Percentiles rank a stretch among this genome's conserved stretches.
These are phyloP conservation scores for Paraleonurus japonicus DNA, from an alignment of 257 asterid genomes.

Conservation along the genomic window DNA sequence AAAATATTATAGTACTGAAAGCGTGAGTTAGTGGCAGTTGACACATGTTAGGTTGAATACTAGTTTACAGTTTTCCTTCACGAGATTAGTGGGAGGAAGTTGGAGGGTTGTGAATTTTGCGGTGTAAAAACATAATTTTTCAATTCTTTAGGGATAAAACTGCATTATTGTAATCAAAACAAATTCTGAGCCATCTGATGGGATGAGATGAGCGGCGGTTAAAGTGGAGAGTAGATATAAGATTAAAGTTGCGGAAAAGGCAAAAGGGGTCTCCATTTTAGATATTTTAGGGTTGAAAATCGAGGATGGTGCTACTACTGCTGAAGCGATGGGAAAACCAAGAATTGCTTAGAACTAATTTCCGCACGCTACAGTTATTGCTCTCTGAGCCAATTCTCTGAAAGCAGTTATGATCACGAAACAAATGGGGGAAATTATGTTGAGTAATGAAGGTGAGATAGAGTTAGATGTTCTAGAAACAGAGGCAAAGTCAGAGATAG, in stretches of 20 bases:
- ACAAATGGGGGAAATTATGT: constrained; percentile 62
- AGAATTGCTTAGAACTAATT: background rate
- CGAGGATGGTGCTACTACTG: background rate
- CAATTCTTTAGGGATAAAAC: background rate
- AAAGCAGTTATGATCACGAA: background rate
- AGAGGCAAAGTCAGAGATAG: constrained; percentile 22
- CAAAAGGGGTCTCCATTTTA: constrained; percentile 20
- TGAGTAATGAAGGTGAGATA: constrained; percentile 45
- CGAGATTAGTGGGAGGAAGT: background rate
- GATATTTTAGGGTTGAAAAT: constrained; percentile 44
- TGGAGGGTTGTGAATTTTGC: background rate
- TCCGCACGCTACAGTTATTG: constrained; percentile 16
- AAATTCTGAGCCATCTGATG: constrained; percentile 49
- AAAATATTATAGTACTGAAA: too few species aligned
- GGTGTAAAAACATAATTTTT: constrained; percentile 11
- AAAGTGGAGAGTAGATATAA: constrained; percentile 25
- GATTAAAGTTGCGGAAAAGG: constrained; percentile 17
- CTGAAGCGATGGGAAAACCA: constrained; percentile 1
- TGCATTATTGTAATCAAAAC: background rate
- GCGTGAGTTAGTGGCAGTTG: too few species aligned
- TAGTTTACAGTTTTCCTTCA: background rate
- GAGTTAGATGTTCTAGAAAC: constrained; percentile 29
- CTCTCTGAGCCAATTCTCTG: constrained; percentile 8
- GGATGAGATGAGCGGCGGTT: constrained; percentile 51
- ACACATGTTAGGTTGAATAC: background rate